Conservation (phyloP, 1,284 basidiomycete species). For the Leucoagaricus sp. region DNA sequence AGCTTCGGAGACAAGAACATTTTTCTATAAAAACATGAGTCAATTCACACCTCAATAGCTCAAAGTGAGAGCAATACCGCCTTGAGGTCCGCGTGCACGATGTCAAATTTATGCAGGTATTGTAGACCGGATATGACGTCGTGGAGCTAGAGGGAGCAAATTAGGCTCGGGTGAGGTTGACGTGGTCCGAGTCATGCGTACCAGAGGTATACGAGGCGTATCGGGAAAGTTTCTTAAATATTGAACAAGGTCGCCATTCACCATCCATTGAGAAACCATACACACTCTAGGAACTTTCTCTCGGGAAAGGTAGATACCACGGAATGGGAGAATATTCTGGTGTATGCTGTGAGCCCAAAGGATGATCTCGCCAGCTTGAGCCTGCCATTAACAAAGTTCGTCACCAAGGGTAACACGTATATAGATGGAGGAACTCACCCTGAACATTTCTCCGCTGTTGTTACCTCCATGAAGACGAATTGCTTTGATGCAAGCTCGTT, state of each 20-base stretch:
- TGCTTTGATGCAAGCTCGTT: no score
- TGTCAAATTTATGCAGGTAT: not conserved
- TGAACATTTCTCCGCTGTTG: no score
- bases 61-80: constrained; percentile 24
- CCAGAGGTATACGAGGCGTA: not conserved
- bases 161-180: not conserved
- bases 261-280: constrained; percentile 9
- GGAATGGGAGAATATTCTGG: constrained; percentile 12
- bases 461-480: no score
- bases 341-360: no score
- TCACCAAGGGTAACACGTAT: no score
- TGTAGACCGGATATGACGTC: not conserved
- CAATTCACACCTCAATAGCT: no score
- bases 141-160: not conserved
- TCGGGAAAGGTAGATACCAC: not conserved
- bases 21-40: constrained; percentile 19
- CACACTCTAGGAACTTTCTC: not conserved
- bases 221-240: not conserved
- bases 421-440: no score
- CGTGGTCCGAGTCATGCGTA: not conserved
- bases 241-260: not conserved
- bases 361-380: no score
- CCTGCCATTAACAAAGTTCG: no score
- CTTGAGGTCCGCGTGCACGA: constrained; percentile 21
- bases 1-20: constrained; percentile 26